Percentiles rank a stretch among this genome's conserved stretches.
Evolutionary conservation across 805 yeast species (phyloP).

Genomic region (Soucietia sequanensis): DNA sequence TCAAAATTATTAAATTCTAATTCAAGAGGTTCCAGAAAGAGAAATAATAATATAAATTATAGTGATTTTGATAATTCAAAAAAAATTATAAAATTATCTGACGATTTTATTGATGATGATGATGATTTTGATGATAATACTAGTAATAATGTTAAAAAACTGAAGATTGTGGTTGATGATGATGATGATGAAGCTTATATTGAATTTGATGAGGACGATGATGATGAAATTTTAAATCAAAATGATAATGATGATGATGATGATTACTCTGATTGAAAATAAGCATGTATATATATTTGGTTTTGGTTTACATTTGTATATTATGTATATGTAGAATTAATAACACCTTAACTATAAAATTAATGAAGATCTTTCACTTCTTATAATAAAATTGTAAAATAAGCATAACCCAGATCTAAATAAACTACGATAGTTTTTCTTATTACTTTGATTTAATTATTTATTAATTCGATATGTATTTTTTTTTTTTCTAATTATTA

Average conservation of each 20-base stretch:
- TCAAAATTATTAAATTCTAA: conserved; percentile 3
- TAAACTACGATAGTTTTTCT: no score
- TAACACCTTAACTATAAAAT: no score
- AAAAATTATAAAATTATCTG: no score
- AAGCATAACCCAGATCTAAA: no score
- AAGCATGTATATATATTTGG: neutral
- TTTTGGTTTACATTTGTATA: no score
- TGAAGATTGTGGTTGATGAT: no score
- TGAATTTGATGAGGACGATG: conserved; percentile 1
- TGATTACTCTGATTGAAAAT: conserved; percentile 14
- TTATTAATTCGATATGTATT: no score
- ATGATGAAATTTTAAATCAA: no score
- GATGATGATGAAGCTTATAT: conserved; percentile 17
- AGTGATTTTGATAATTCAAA: conserved; percentile 12
- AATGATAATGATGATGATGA: conserved; percentile 10
- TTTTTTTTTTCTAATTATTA: neutral
- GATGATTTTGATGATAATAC: conserved; percentile 19
- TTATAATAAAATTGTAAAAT: no score
- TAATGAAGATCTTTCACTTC: no score
- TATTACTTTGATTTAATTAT: no score
- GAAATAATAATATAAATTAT: conserved; percentile 18
- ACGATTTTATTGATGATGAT: conserved; percentile 13
- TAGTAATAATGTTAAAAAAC: conserved; percentile 12
- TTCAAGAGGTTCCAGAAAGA: conserved; percentile 16
- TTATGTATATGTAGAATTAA: no score